Evolutionary conservation across 2,329 filamentous ascomycete species (phyloP), one percentile per base, ranked within the genome.

Genomic region (Hymenoscyphus albidus): DNA sequence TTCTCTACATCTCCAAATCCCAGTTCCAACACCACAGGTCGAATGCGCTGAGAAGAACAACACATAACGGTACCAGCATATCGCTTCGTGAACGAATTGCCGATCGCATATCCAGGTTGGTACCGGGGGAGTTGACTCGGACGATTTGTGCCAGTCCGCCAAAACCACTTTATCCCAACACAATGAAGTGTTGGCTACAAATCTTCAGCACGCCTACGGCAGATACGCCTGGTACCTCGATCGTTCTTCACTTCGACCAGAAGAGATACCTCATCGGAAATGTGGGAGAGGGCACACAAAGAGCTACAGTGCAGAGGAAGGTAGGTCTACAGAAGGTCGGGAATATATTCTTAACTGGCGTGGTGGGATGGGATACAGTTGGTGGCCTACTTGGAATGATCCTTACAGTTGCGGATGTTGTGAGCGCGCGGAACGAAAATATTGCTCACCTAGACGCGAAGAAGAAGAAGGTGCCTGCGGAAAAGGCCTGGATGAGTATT

Each of bases 341-440:
- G 58, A 87, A 96, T 72, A 80, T 97, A 64, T 97, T 99, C 76
- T 76, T 99, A 65, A 91, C 91, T 0, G 95, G 95, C 2, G 82
- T 82, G 51, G 85, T 90, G 51, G 83, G 86, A 74, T 97, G 93
- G 92, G 79, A 80, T 38, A 90, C 86, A 71, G 85, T 85, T 40
- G 95, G 95, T 64, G 95, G 95, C 3, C 78, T 98, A 68, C 80
- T 97, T 67, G 95, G 95, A 61, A 85, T 93, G 80, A 83, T 97
- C 64, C 82, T 99, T 69, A 96, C 92, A 4, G 76, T 97, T 65
- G 92, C 93, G 35, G 92, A 95, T 76, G 78, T 83, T 5, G 77
- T 84, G 27, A 79, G 83, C 5, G 76, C 79, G 16, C 80, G 78
- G 55, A 74, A 76, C 62, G 81, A 42, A 79, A 77, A 62, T 76